These are phyloP conservation scores for Domatiomyces catenatus DNA, from an alignment of 2,329 filamentous ascomycete species.

Conservation along the genomic window DNA sequence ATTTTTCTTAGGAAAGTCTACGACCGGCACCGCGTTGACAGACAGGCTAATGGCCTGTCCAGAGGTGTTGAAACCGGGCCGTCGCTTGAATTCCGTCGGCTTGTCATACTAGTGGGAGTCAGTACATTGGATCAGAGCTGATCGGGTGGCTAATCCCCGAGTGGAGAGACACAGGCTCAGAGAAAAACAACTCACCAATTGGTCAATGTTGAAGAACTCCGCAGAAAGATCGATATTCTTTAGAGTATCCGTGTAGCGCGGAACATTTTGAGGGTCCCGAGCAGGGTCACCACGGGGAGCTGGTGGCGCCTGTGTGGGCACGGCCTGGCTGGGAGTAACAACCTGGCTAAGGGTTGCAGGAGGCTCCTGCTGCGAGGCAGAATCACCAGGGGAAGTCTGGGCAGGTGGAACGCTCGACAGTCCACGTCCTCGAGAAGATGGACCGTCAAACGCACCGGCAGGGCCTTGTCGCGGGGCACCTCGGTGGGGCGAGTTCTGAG, in stretches of 20 bases:
- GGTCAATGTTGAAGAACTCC: constrained; percentile 17
- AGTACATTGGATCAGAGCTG: constrained; percentile 9
- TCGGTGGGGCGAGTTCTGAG: constrained; percentile 7
- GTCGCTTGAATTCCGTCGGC: constrained; percentile 24
- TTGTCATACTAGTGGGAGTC: constrained; percentile 22
- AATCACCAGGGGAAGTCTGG: constrained; percentile 4
- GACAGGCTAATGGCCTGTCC: constrained; percentile 41
- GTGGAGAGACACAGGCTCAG: neutral
- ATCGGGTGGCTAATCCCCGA: neutral
- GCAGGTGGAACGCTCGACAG: constrained; percentile 6
- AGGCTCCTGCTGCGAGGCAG: constrained; percentile 1
- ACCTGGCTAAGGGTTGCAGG: constrained; percentile 4
- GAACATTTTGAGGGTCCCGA: constrained; percentile 4
- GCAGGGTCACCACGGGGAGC: constrained; percentile 12
- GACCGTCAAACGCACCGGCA: constrained; percentile 15
- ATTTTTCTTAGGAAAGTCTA: constrained; percentile 40
- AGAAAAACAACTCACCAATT: constrained; percentile 9
- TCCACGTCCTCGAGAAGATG: constrained; percentile 11
- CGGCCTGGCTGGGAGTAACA: constrained; percentile 5
- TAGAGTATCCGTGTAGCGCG: constrained; percentile 12
- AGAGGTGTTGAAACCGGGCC: constrained; percentile 42
- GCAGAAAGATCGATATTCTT: constrained; percentile 17
- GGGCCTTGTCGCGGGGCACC: constrained; percentile 6
- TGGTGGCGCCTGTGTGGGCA: constrained; percentile 1
- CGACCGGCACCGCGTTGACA: constrained; percentile 64